Conservation (phyloP, 2,329 filamentous ascomycete genomes). For the Chaetoscypha palmicola region DNA sequence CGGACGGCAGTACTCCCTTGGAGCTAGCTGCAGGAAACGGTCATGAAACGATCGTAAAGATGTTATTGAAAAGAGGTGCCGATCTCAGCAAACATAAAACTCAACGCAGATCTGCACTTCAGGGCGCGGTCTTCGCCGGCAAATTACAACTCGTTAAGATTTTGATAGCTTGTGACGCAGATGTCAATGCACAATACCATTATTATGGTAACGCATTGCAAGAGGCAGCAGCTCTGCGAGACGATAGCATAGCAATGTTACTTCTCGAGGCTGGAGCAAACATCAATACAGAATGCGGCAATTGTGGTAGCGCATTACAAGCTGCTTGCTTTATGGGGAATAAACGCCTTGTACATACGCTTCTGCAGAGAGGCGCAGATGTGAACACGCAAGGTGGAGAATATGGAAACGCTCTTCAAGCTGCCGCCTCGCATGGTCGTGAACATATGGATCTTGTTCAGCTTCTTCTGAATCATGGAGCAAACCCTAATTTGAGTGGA, state of each 20-base stretch:
- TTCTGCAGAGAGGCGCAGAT: constrained; percentile 12
- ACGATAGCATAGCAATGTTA: too few relatives aligned
- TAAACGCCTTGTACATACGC: constrained; percentile 1
- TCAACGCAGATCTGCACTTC: constrained; percentile 2
- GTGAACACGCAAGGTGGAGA: constrained; percentile 12
- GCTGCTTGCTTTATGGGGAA: neutral
- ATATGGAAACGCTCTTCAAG: constrained; percentile 4
- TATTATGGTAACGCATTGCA: constrained; percentile 14
- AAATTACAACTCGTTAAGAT: constrained; percentile 7
- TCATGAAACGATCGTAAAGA: constrained; percentile 4
- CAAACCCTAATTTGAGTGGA: constrained; percentile 1
- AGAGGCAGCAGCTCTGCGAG: neutral
- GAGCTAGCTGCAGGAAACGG: constrained; percentile 14
- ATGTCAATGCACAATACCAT: constrained; percentile 13
- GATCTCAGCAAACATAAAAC: too few relatives aligned
- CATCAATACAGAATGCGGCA: constrained; percentile 1
- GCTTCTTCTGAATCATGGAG: constrained; percentile 16
- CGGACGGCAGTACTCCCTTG: neutral
- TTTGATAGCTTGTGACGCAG: neutral
- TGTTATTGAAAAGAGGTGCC: constrained; percentile 1
- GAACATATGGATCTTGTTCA: neutral
- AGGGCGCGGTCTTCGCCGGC: neutral
- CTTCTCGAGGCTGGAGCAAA: constrained; percentile 6
- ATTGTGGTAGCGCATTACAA: neutral
- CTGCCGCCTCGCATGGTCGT: neutral